Percentiles rank a stretch among this genome's conserved stretches.
These are phyloP conservation scores for Pholiota adiposa DNA, from an alignment of 1,284 basidiomycete species.

Conservation along the genomic window DNA sequence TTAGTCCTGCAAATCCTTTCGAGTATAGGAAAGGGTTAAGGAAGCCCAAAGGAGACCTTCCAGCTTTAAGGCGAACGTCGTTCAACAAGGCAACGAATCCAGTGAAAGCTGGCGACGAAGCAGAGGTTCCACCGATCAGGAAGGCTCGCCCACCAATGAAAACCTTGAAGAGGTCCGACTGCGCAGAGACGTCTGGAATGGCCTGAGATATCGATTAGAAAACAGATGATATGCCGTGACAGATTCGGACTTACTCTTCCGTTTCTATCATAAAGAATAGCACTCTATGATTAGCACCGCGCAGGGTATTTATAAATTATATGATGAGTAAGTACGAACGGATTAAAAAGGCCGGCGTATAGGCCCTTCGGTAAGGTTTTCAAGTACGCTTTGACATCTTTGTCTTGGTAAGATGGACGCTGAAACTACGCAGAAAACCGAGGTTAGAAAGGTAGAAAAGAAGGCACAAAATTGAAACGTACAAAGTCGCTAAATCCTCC, in stretches of 20 bases:
- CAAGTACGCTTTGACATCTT: conserved; percentile 45
- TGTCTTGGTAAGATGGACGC: conserved; percentile 55
- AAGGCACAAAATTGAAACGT: conserved; percentile 13
- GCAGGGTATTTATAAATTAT: not conserved
- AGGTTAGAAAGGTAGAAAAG: not conserved
- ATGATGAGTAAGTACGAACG: conserved; percentile 17
- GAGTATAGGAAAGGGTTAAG: conserved; percentile 63
- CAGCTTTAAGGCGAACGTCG: conserved; percentile 54
- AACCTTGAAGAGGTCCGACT: conserved; percentile 52
- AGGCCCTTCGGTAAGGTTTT: conserved; percentile 46
- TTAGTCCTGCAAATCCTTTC: conserved; percentile 46
- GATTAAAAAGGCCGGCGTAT: conserved; percentile 57
- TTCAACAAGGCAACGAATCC: conserved; percentile 64
- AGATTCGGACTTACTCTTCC: conserved; percentile 30
- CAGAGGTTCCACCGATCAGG: conserved; percentile 57
- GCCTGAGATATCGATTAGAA: conserved; percentile 33
- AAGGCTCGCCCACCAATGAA: conserved; percentile 39
- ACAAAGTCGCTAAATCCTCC: conserved; percentile 63
- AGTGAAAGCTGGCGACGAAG: conserved; percentile 58
- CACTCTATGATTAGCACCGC: not conserved
- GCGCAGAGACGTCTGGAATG: conserved; percentile 64
- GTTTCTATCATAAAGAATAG: conserved; percentile 8
- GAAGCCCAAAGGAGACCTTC: conserved; percentile 59
- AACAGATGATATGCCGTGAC: not conserved
- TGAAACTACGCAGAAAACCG: conserved; percentile 41